A percentile compares a stretch with the other conserved stretches of the same genome.
Conservation (phyloP, 495 filamentous ascomycete genomes). For the Physcia stellaris region DNA sequence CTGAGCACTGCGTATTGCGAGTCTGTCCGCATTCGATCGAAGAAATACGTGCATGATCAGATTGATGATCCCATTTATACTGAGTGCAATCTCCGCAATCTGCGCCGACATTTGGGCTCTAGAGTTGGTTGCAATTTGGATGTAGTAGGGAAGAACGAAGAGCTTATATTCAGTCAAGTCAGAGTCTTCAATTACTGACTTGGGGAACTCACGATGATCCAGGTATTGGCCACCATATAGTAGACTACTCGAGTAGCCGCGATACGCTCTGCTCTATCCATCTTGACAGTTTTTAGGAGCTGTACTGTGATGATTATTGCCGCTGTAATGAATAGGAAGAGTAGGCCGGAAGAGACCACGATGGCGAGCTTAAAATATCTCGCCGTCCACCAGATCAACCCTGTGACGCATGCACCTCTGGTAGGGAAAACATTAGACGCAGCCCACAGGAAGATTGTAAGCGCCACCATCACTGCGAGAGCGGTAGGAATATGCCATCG, state of each 20-base stretch:
- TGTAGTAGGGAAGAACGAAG: slow-evolving; percentile 23
- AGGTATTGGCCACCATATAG: slow-evolving; percentile 19
- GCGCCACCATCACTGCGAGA: slow-evolving; percentile 13
- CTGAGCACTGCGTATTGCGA: slow-evolving; percentile 17
- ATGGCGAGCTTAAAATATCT: slow-evolving; percentile 17
- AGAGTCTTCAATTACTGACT: background rate
- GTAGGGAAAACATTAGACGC: slow-evolving; percentile 9
- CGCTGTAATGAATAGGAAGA: slow-evolving; percentile 8
- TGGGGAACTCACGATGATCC: slow-evolving; percentile 18
- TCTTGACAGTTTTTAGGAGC: slow-evolving; percentile 14
- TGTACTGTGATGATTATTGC: slow-evolving; percentile 13
- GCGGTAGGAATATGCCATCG: slow-evolving; percentile 19
- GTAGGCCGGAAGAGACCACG: slow-evolving; percentile 9
- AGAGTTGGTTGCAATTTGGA: slow-evolving; percentile 3
- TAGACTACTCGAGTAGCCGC: slow-evolving; percentile 25
- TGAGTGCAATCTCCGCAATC: slow-evolving; percentile 25
- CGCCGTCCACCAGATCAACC: slow-evolving; percentile 19
- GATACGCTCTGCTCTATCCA: slow-evolving; percentile 21
- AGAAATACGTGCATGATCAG: slow-evolving; percentile 23
- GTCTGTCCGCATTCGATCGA: slow-evolving; percentile 20
- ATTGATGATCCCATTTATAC: slow-evolving; percentile 21
- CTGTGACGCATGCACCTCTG: slow-evolving; percentile 16
- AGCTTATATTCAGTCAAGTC: slow-evolving; percentile 13
- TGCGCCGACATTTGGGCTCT: slow-evolving; percentile 15
- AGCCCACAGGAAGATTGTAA: slow-evolving; percentile 21